Percentiles rank a stretch among this genome's conserved stretches.
Evolutionary conservation across 805 yeast genomes (phyloP).

Genomic region (Lipomyces sp.): DNA sequence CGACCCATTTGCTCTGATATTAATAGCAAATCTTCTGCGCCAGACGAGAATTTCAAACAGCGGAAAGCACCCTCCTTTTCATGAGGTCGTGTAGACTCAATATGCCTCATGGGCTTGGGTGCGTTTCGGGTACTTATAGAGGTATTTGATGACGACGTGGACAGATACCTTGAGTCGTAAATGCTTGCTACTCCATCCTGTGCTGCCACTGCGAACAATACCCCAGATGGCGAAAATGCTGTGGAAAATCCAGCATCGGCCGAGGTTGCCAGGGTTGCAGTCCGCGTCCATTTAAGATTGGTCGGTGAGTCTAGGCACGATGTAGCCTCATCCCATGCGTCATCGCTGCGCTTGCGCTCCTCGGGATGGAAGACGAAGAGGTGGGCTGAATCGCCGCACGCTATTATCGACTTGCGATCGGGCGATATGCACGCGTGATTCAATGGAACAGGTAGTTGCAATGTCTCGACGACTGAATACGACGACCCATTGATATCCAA

Average conservation of each 20-base stretch:
- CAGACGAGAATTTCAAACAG: constrained; percentile 63
- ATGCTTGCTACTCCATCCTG: constrained; percentile 82
- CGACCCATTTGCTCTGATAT: constrained; percentile 85
- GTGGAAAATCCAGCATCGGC: constrained; percentile 86
- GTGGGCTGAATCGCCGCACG: constrained; percentile 78
- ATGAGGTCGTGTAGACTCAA: constrained; percentile 52
- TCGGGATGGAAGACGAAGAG: constrained; percentile 58
- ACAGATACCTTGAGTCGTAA: constrained; percentile 72
- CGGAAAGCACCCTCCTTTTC: constrained; percentile 67
- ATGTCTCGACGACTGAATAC: constrained; percentile 51
- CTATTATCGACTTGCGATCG: constrained; percentile 60
- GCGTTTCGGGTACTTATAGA: not conserved
- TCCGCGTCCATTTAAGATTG: constrained; percentile 43
- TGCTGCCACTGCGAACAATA: constrained; percentile 75
- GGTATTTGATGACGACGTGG: constrained; percentile 55
- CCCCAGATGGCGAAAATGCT: constrained; percentile 75
- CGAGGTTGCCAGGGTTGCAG: constrained; percentile 56
- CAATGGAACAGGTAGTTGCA: constrained; percentile 65
- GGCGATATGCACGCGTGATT: constrained; percentile 76
- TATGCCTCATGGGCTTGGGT: constrained; percentile 44
- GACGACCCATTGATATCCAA: constrained; percentile 61
- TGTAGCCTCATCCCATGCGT: not conserved
- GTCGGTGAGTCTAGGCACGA: not conserved
- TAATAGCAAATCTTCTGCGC: constrained; percentile 74
- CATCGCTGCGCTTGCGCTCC: constrained; percentile 39